A percentile compares a stretch with the other conserved stretches of the same genome.
Evolutionary conservation across 2,329 filamentous ascomycete species (phyloP).

Genomic region (Orbilia brochopaga): DNA sequence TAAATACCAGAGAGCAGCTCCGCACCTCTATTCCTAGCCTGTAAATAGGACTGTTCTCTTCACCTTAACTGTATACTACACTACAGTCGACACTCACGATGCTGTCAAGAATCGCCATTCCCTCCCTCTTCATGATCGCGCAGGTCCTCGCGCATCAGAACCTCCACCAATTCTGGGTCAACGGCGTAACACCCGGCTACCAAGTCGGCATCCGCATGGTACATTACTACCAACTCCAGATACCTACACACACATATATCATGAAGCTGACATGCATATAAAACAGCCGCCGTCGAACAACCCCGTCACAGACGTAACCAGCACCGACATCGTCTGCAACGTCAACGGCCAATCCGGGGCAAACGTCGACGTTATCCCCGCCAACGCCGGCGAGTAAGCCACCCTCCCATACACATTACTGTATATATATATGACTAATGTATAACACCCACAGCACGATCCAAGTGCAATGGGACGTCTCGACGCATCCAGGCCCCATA

Average conservation of each 20-base stretch:
- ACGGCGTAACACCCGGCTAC: slow-evolving; percentile 55
- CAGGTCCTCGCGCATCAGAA: slow-evolving; percentile 58
- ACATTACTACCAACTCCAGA: slow-evolving; percentile 5
- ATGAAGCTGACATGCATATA: background rate
- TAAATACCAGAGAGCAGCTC: too few species aligned
- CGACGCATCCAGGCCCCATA: slow-evolving; percentile 58
- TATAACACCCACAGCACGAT: slow-evolving; percentile 51
- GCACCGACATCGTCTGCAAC: slow-evolving; percentile 46
- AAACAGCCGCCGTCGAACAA: slow-evolving; percentile 45
- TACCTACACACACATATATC: too few species aligned
- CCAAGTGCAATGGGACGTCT: slow-evolving; percentile 58
- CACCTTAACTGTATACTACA: too few species aligned
- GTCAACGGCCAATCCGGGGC: slow-evolving; percentile 47
- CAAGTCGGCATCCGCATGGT: slow-evolving; percentile 53
- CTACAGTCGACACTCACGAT: too few species aligned
- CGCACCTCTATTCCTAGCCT: too few species aligned
- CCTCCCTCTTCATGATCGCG: slow-evolving; percentile 37
- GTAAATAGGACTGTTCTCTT: too few species aligned
- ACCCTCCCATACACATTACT: background rate
- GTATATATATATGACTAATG: slow-evolving; percentile 15
- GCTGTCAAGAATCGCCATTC: slow-evolving; percentile 35
- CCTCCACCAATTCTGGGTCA: slow-evolving; percentile 60
- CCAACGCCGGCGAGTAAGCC: slow-evolving; percentile 38
- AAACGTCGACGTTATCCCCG: slow-evolving; percentile 56
- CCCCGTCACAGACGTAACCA: slow-evolving; percentile 43